A percentile compares a stretch with the other conserved stretches of the same genome.
phyloP scores from a whole-genome alignment of 805 yeast genomes.

The Kuraishia ogatae region DNA sequence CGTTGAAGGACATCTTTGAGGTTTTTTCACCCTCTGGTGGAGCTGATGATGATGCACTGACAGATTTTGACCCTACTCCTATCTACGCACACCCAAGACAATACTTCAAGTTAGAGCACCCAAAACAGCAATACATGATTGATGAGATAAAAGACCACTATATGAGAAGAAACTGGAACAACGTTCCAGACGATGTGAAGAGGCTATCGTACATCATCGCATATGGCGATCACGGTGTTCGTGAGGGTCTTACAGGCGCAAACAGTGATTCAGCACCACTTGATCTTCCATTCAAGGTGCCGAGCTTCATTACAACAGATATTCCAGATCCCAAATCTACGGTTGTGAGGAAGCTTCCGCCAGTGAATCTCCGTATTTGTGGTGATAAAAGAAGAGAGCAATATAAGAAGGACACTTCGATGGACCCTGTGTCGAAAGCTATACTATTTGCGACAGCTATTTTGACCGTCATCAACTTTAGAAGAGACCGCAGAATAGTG shows the following conservation, averaged over 20 bases:
- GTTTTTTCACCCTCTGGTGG: conserved; percentile 17
- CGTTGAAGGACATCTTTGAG: conserved; percentile 30
- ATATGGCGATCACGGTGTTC: conserved; percentile 66
- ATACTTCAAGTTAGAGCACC: conserved; percentile 27
- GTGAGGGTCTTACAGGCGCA: conserved; percentile 43
- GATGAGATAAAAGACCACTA: conserved; percentile 35
- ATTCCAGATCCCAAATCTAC: conserved; percentile 19
- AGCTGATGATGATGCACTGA: conserved; percentile 20
- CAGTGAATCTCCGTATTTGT: conserved; percentile 24
- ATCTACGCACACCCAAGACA: conserved; percentile 20
- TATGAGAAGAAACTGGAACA: conserved; percentile 47
- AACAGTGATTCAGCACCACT: conserved; percentile 41
- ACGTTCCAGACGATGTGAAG: conserved; percentile 39
- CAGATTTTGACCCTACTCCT: conserved; percentile 24
- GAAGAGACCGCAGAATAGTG: conserved; percentile 37
- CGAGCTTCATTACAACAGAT: conserved; percentile 22
- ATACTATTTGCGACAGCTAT: conserved; percentile 40
- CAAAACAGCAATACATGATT: conserved; percentile 47
- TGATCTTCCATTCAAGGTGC: conserved; percentile 50
- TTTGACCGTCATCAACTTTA: conserved; percentile 41
- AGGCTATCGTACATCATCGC: conserved; percentile 51
- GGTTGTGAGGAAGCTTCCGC: conserved; percentile 24
- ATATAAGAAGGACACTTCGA: conserved; percentile 36
- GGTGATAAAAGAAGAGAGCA: conserved; percentile 34
- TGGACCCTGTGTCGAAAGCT: conserved; percentile 51